Conservation (phyloP, 2,329 filamentous ascomycete species). For the Diaporthe destruens region DNA sequence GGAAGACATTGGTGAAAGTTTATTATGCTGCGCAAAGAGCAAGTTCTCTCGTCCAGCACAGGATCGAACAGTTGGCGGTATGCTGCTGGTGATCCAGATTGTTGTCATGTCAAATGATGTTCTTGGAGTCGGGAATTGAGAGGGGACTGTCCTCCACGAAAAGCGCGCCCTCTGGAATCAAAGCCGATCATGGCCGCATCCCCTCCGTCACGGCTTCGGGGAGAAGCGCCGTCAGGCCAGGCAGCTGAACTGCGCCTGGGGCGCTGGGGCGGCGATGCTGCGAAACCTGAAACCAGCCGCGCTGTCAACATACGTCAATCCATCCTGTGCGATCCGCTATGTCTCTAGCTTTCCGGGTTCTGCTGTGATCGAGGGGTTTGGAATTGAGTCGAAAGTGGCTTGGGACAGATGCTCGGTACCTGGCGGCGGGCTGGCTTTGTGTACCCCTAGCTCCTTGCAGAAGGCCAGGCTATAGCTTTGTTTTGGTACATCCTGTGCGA, state of each 20-base stretch:
- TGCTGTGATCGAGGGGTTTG: conserved; percentile 26
- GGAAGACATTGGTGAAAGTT: neutral
- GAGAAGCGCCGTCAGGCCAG: neutral
- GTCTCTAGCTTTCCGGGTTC: conserved; percentile 4
- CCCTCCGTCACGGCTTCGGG: conserved; percentile 3
- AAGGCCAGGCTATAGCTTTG: conserved; percentile 13
- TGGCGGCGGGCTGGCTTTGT: conserved; percentile 26
- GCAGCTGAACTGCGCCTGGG: conserved; percentile 5
- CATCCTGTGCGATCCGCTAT: conserved; percentile 23
- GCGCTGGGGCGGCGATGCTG: neutral
- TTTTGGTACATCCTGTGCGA: conserved; percentile 24
- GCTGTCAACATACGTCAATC: conserved; percentile 35
- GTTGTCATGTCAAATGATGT: conserved; percentile 1
- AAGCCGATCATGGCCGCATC: neutral
- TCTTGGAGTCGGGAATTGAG: neutral
- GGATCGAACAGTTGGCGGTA: conserved; percentile 1
- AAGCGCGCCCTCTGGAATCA: neutral
- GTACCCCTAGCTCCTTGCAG: conserved; percentile 26
- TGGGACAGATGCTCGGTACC: conserved; percentile 19
- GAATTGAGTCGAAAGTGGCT: conserved; percentile 18
- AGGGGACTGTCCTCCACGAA: neutral
- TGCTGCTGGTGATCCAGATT: conserved; percentile 8
- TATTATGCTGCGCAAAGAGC: neutral
- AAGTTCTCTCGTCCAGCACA: neutral
- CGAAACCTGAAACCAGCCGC: conserved; percentile 20